Base-by-base conservation (phyloP, 1,284 basidiomycete species). In the Ustilago esculenta region DNA sequence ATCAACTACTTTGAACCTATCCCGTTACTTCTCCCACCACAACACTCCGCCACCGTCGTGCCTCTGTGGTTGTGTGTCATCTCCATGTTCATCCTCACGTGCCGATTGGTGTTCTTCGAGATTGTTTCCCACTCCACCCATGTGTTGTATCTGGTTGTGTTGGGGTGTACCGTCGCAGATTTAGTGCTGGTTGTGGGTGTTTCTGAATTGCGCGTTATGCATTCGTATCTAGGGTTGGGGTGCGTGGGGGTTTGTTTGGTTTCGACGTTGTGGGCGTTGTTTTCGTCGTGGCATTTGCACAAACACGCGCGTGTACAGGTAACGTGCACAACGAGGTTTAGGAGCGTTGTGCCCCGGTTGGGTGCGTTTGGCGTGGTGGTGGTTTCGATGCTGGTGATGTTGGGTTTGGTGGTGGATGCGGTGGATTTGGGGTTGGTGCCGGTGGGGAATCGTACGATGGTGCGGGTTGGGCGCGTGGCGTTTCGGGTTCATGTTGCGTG, bases 91-190 rank as follows among this genome's bases (percentile, higher is more conserved):
- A 60, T 73, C 52, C 49, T 74, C 4, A 65, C 43, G 1, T 72
- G 72, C 1, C 60, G 66, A 4, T 40, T 76, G 17, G 49, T 73
- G 46, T 70, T 73, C 56, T 73, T 75, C 39, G 73, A 75, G 55
- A 60, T 75, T 11, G 67, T 65, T 9, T 65, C 66, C 4, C 59
- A 59, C 17, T 53, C 65, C 12, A 75, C 73, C 36, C 57, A 60
- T 41, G 46, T 67, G 9, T 60, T 73, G 35, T 71, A 75, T 24
- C 56, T 60, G 29, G 55, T 61, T 29, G 59, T 64, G 20, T 54
- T 72, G 18, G 48, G 52, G 39, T 59, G 47, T 44, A 57, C 56
- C 23, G 17, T 65, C 18, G 46, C 37, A 24, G 58, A 63, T n/a
- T 52, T 46, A 12, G 50, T 65, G 25, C 49, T 72, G 3, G 52